Evolutionary conservation across 345 rosid species (phyloP).

Genomic region (Ailanthus altissimus): DNA sequence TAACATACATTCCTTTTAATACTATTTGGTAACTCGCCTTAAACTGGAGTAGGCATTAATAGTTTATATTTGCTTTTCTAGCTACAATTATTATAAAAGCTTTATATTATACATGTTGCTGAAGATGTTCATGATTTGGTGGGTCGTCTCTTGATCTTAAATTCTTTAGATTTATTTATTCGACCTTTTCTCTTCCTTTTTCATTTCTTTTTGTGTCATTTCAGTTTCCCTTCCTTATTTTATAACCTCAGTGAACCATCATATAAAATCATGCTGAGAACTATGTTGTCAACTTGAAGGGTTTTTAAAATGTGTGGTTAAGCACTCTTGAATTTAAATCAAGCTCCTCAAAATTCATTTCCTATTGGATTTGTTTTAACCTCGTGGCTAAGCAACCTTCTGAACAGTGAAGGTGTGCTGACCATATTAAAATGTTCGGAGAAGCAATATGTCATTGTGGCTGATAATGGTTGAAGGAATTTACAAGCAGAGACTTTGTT

Average conservation of each 20-base stretch:
- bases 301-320: background rate
- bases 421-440: background rate
- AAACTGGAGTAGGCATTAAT: background rate
- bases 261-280: background rate
- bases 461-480: background rate
- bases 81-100: background rate
- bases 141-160: background rate
- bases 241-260: background rate
- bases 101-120: background rate
- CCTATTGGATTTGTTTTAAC: background rate
- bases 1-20: background rate
- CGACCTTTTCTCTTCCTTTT: background rate
- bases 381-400: background rate
- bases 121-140: background rate
- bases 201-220: background rate
- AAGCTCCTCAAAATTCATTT: background rate
- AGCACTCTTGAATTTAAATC: background rate
- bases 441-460: background rate
- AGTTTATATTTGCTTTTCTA: background rate
- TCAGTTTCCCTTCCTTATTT: background rate
- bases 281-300: background rate
- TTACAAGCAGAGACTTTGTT: background rate
- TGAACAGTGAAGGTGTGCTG: background rate
- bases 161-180: background rate
- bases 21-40: conserved; percentile 6